These are phyloP conservation scores for Penicillium griseofulvum DNA, from an alignment of 2,329 filamentous ascomycete genomes.

Conservation along the genomic window DNA sequence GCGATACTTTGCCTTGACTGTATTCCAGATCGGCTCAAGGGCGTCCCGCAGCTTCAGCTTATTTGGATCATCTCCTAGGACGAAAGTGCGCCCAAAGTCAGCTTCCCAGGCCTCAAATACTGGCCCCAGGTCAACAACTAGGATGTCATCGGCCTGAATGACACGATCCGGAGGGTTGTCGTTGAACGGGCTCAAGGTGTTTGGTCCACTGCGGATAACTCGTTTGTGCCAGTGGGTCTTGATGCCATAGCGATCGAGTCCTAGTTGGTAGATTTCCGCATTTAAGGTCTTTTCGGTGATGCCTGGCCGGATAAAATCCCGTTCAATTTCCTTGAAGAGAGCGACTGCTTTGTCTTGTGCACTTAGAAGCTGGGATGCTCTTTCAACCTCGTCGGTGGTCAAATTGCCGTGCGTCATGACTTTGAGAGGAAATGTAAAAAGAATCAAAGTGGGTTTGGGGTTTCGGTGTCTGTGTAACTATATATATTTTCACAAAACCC, in stretches of 20 bases:
- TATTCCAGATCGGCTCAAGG: constrained; percentile 48
- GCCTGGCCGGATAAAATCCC: constrained; percentile 47
- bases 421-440: neutral
- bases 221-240: constrained; percentile 55
- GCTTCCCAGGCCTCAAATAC: constrained; percentile 56
- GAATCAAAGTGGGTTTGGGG: neutral
- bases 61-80: constrained; percentile 48
- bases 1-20: constrained; percentile 44
- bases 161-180: constrained; percentile 52
- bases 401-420: neutral
- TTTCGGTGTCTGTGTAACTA: neutral
- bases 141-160: constrained; percentile 50
- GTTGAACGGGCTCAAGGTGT: constrained; percentile 49
- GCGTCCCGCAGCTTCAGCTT: constrained; percentile 48
- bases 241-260: constrained; percentile 44
- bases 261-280: constrained; percentile 49
- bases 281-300: constrained; percentile 50
- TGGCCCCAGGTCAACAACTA: constrained; percentile 53
- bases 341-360: constrained; percentile 48
- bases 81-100: constrained; percentile 54
- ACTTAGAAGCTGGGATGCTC: constrained; percentile 43
- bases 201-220: constrained; percentile 50
- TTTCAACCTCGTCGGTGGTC: constrained; percentile 18
- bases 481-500: neutral
- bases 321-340: constrained; percentile 51